These are phyloP conservation scores for Thermoascus crustaceus DNA, from an alignment of 2,329 filamentous ascomycete species.

Conservation along the genomic window DNA sequence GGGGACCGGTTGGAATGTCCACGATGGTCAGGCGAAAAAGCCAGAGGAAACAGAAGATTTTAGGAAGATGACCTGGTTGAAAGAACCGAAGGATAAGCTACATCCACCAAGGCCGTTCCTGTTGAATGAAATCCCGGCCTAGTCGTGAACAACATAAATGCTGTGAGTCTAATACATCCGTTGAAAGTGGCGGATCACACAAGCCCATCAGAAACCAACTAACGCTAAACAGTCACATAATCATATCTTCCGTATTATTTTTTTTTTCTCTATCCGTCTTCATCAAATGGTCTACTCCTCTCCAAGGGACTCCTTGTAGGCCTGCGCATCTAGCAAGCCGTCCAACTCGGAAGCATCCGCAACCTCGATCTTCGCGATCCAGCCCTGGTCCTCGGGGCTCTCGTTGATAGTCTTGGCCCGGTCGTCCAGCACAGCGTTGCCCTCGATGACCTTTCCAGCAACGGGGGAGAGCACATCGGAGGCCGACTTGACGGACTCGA, in stretches of 20 bases:
- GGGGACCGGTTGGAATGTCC: too few species aligned
- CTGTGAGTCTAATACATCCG: conserved; percentile 14
- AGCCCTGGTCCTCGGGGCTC: conserved; percentile 81
- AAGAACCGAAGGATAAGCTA: conserved; percentile 2
- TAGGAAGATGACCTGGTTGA: neutral
- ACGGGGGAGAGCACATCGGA: conserved; percentile 92
- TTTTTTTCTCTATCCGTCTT: neutral
- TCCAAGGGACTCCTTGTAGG: conserved; percentile 66
- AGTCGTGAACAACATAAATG: conserved; percentile 10
- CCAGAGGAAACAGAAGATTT: neutral
- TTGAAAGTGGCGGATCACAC: conserved; percentile 14
- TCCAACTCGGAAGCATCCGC: conserved; percentile 64
- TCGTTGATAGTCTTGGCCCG: conserved; percentile 83
- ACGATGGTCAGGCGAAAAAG: too few species aligned
- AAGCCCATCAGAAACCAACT: neutral
- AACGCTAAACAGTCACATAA: neutral
- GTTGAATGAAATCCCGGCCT: conserved; percentile 15
- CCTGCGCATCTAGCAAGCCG: conserved; percentile 64
- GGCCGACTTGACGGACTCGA: conserved; percentile 98
- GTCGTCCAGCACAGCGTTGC: conserved; percentile 70
- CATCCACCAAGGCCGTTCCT: conserved; percentile 10
- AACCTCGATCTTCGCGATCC: conserved; percentile 85
- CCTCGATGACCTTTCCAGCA: conserved; percentile 63
- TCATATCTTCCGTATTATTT: neutral
- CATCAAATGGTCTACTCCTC: conserved; percentile 31